Evolutionary conservation across 371 early-diverging fungal genomes (phyloP).

Genomic region (Mortierella sp.): DNA sequence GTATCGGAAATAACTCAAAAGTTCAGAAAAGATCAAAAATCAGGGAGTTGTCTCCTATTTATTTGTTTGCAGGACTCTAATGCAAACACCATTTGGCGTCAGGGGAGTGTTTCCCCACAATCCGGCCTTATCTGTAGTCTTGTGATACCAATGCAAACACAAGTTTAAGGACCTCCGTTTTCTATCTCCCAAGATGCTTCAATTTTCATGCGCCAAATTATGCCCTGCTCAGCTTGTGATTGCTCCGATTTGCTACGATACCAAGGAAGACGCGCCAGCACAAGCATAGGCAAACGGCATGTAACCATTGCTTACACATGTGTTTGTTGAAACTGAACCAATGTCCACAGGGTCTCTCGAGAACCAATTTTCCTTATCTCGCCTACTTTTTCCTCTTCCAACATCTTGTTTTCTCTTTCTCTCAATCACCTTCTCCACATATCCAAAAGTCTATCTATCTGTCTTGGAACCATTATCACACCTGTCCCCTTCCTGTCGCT

Average conservation of each 20-base stretch:
- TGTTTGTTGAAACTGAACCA: conserved; percentile 8
- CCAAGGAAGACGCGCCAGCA: background rate
- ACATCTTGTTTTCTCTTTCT: conserved; percentile 12
- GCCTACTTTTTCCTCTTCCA: conserved; percentile 13
- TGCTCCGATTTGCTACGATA: conserved; percentile 9
- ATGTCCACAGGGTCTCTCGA: background rate
- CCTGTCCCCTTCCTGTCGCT: background rate
- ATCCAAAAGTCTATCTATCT: background rate
- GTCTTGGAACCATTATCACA: conserved; percentile 5
- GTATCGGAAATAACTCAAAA: background rate
- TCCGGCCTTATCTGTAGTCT: background rate
- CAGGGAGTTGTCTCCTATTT: background rate
- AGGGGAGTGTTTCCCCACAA: background rate
- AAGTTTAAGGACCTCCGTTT: conserved; percentile 4
- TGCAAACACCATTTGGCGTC: background rate
- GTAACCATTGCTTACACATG: conserved; percentile 9
- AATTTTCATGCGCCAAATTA: conserved; percentile 1
- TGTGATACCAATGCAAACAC: conserved; percentile 11
- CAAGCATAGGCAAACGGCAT: background rate
- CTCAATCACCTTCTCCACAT: conserved; percentile 9
- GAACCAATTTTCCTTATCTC: background rate
- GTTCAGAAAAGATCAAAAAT: background rate
- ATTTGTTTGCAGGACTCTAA: background rate
- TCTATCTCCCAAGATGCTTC: background rate
- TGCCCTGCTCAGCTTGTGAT: background rate